phyloP scores from a whole-genome alignment of 176 grass and related monocot species.

The Aechmea fasciata region DNA sequence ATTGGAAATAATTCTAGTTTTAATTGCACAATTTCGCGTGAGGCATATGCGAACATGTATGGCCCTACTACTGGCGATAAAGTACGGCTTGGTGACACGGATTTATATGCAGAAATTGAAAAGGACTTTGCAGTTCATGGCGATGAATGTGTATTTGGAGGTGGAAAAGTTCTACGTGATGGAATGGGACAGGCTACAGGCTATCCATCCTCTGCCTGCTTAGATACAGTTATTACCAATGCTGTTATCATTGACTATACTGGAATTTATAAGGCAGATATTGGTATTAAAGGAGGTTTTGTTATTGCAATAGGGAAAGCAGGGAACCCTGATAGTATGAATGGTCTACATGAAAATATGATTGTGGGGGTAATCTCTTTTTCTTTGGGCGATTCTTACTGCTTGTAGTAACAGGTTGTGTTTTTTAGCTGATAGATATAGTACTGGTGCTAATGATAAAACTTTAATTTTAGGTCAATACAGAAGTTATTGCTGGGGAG shows the following conservation, averaged over 20 bases:
- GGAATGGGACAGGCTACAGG: conserved; percentile 85
- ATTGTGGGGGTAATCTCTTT: conserved; percentile 69
- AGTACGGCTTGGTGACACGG: conserved; percentile 85
- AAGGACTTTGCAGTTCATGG: conserved; percentile 79
- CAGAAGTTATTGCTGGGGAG: conserved; percentile 89
- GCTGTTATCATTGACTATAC: conserved; percentile 92
- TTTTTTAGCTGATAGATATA: neutral
- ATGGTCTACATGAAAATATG: conserved; percentile 67
- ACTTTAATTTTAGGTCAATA: conserved; percentile 56
- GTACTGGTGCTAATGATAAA: neutral
- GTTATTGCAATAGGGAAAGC: conserved; percentile 81
- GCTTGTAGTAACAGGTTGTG: no score
- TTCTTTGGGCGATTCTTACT: neutral
- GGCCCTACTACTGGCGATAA: conserved; percentile 92
- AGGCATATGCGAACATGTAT: conserved; percentile 93
- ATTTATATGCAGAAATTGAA: conserved; percentile 89
- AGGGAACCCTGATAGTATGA: conserved; percentile 95
- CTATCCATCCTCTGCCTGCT: conserved; percentile 35
- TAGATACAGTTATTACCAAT: conserved; percentile 95
- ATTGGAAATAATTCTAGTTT: conserved; percentile 48
- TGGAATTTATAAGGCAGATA: conserved; percentile 95
- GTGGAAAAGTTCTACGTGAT: conserved; percentile 88
- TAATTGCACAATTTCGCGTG: conserved; percentile 45
- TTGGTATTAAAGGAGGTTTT: conserved; percentile 72
- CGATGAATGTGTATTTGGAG: conserved; percentile 97